Conservation (phyloP, 495 filamentous ascomycete genomes). For the Tuber umbilicatum region DNA sequence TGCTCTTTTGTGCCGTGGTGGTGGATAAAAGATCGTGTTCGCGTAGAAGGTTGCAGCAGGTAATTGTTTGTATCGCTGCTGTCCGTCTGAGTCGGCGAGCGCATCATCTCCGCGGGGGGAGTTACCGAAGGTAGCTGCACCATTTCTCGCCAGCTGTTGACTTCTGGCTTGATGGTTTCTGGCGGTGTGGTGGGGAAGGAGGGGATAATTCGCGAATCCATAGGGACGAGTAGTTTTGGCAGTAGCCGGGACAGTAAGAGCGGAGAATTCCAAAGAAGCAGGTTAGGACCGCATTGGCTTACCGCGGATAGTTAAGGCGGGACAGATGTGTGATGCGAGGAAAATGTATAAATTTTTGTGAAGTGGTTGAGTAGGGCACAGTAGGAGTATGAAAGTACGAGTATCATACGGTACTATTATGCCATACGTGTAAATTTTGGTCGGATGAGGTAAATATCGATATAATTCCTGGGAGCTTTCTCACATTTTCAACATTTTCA, state of each 20-base stretch:
- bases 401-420: background rate
- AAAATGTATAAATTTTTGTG: background rate
- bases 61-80: background rate
- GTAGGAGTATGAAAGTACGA: too few relatives aligned
- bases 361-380: background rate
- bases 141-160: background rate
- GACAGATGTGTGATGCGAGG: background rate
- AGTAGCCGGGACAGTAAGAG: background rate
- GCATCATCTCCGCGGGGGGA: background rate
- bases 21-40: background rate
- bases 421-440: background rate
- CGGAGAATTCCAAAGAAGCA: background rate
- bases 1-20: background rate
- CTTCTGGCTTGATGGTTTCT: background rate
- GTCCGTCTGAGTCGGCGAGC: background rate
- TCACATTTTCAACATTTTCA: background rate
- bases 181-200: constrained; percentile 1
- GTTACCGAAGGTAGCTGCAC: background rate
- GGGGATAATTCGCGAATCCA: background rate
- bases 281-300: background rate
- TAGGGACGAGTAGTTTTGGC: background rate
- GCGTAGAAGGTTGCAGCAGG: background rate
- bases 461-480: background rate
- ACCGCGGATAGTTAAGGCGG: background rate
- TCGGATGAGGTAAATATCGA: background rate